A percentile compares a stretch with the other conserved stretches of the same genome.
phyloP scores from a whole-genome alignment of 768 basidiomycete genomes.

The Heimioporus sp. region DNA sequence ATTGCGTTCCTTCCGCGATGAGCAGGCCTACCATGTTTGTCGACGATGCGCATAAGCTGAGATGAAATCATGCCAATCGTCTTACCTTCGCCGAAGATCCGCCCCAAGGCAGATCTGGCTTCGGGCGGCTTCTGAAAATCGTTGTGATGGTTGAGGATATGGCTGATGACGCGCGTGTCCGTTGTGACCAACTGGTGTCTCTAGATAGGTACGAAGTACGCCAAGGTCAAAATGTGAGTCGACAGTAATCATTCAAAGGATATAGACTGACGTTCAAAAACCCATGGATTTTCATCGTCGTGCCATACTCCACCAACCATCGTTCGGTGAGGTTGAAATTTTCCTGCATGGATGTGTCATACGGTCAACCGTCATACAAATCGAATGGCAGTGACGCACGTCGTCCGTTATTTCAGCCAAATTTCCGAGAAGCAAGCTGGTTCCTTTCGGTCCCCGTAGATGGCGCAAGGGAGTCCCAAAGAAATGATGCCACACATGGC shows the following conservation, averaged over 20 bases:
- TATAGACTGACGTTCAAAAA: constrained; percentile 41
- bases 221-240: not conserved
- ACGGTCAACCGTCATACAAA: not conserved
- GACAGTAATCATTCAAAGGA: not conserved
- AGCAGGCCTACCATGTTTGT: constrained; percentile 42
- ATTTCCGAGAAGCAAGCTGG: constrained; percentile 49
- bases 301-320: constrained; percentile 50
- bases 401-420: constrained; percentile 42
- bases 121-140: constrained; percentile 56
- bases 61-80: not conserved
- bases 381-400: constrained; percentile 27
- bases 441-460: constrained; percentile 49
- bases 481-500: constrained; percentile 27
- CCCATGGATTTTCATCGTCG: constrained; percentile 42
- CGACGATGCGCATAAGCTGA: not conserved
- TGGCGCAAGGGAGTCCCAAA: constrained; percentile 43
- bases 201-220: constrained; percentile 8
- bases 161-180: constrained; percentile 61
- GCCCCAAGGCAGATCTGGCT: constrained; percentile 35
- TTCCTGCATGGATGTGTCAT: constrained; percentile 15
- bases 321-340: constrained; percentile 33
- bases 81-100: constrained; percentile 42
- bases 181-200: constrained; percentile 47
- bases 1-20: constrained; percentile 39
- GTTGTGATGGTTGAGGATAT: constrained; percentile 57